Evolutionary conservation across 768 basidiomycete genomes (phyloP).

Genomic region (Boletales sp.): DNA sequence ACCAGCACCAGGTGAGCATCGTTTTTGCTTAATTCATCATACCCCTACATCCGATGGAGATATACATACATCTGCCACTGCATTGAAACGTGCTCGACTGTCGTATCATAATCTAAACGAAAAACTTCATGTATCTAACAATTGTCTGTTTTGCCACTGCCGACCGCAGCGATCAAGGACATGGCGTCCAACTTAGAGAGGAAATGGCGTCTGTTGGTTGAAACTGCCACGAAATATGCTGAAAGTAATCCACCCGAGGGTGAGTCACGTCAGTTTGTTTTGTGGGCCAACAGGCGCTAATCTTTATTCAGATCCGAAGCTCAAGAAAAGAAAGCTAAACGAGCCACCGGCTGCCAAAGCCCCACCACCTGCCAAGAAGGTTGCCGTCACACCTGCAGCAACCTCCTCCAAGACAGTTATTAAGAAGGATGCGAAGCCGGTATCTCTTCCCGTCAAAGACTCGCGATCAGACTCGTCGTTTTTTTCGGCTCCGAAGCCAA

Average conservation of each 20-base stretch:
- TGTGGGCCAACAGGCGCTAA: constrained; percentile 23
- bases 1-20: constrained; percentile 73
- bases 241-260: constrained; percentile 55
- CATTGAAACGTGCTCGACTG: constrained; percentile 27
- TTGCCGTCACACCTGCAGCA: constrained; percentile 37
- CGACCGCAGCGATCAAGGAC: constrained; percentile 79
- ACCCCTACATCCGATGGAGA: constrained; percentile 24
- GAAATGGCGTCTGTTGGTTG: constrained; percentile 71
- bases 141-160: constrained; percentile 39
- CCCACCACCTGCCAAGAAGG: constrained; percentile 64
- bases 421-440: constrained; percentile 55
- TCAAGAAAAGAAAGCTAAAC: constrained; percentile 73
- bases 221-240: constrained; percentile 44
- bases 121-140: constrained; percentile 65
- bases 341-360: constrained; percentile 46
- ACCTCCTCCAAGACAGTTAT: constrained; percentile 31
- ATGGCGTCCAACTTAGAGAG: constrained; percentile 87
- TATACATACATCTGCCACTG: constrained; percentile 27
- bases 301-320: constrained; percentile 44
- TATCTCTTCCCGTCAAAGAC: constrained; percentile 51
- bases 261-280: constrained; percentile 59
- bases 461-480: constrained; percentile 85
- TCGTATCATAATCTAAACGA: constrained; percentile 32
- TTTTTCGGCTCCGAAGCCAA: constrained; percentile 83
- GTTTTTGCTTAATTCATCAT: constrained; percentile 12